Base-by-base conservation (phyloP, 768 basidiomycete genomes). In the Gymnopilus dilepis region DNA sequence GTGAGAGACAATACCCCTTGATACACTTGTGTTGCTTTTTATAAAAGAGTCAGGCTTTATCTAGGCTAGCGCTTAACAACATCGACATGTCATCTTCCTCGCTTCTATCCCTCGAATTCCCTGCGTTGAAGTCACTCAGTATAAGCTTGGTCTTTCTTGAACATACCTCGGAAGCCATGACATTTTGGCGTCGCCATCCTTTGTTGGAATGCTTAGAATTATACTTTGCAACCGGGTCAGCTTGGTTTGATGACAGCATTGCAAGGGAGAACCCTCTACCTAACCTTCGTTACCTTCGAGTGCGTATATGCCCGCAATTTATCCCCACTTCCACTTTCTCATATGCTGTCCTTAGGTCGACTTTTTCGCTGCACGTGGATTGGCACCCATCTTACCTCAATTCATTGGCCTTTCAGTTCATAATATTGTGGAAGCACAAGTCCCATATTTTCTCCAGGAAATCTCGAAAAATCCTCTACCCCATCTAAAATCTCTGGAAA, bases 381-480 rank as follows among this genome's bases (percentile, higher is more conserved):
- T 69, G n/a, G 54, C 61, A 1, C 63, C 58, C 21, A 43, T 67
- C 28, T 57, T 69, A 15, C 45, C 41, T n/a, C 68, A 59, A 28
- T 51, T 67, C 21, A 12, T 57, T 37, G 48, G 58, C 28, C 60
- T 69, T 9, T 50, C 60, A 26, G 58, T 69, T 22, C 13, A 30
- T 19, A 17, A n/a, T 8, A 64, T 55, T 19, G 24, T 65, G 42
- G 63, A 67, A 31, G 56, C 61, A 5, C 68, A 67, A 59, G 52
- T 69, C 19, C 68, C 68, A 12, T 69, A 69, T 41, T 66, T 69
- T 22, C 55, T 69, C 15, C 64, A 66, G 13, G 37, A 41, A 1
- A 37, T 65, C 40, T 31, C 62, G 47, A 63, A 63, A 15, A 42
- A 53, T n/a, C 66, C 64, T 12, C 53, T 69, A 26, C 64, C 66